Percentiles rank a stretch among this genome's conserved stretches.
These are phyloP conservation scores for Helotiales sp. DNA, from an alignment of 2,329 filamentous ascomycete species.

Conservation along the genomic window DNA sequence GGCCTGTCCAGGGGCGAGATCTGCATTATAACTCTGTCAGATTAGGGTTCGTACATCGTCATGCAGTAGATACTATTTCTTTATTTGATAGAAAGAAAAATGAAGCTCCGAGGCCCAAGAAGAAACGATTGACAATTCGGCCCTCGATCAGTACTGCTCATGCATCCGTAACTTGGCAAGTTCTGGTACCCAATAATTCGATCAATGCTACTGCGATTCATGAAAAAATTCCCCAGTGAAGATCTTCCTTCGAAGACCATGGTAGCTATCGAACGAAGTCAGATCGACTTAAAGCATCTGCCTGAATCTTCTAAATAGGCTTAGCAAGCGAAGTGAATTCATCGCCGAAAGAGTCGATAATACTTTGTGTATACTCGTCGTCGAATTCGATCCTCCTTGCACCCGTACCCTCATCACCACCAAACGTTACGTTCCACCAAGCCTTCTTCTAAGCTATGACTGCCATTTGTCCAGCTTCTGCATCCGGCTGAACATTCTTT, in stretches of 20 bases:
- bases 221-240: background rate
- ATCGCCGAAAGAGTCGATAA: constrained; percentile 26
- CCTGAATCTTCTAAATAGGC: constrained; percentile 26
- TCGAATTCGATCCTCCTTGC: constrained; percentile 1
- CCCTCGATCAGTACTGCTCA: background rate
- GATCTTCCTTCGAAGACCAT: background rate
- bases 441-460: constrained; percentile 15
- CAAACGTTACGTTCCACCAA: constrained; percentile 31
- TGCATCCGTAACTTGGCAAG: background rate
- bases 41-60: background rate
- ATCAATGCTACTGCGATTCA: background rate
- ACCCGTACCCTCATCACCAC: constrained; percentile 20
- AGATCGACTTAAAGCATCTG: constrained; percentile 17
- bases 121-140: background rate
- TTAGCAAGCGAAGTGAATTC: constrained; percentile 16
- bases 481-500: constrained; percentile 26
- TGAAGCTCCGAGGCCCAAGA: background rate
- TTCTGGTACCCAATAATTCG: background rate
- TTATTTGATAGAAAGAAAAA: background rate
- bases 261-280: constrained; percentile 3
- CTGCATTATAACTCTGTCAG: background rate
- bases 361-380: constrained; percentile 11
- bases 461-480: constrained; percentile 11
- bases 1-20: background rate
- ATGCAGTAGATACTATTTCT: background rate